phyloP scores from a whole-genome alignment of 768 basidiomycete genomes.

The Agaricus sinodeliciosus region DNA sequence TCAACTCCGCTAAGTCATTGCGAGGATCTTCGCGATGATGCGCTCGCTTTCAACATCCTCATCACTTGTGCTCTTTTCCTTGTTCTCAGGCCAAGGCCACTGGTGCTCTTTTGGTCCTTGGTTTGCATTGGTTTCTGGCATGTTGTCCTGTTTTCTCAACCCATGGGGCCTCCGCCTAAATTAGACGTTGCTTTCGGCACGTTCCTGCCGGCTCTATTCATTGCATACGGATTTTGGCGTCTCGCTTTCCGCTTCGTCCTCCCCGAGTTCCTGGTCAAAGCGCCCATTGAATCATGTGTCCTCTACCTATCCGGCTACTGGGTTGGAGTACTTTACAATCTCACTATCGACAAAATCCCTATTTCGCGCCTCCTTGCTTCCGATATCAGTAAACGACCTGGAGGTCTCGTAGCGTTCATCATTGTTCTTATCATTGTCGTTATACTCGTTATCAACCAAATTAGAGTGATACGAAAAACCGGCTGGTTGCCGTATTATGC shows the following conservation, averaged over 20 bases:
- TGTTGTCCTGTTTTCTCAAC: constrained; percentile 72
- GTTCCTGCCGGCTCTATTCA: constrained; percentile 75
- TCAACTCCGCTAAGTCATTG: constrained; percentile 52
- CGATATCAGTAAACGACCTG: constrained; percentile 59
- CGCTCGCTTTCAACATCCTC: constrained; percentile 68
- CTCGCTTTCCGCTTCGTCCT: constrained; percentile 68
- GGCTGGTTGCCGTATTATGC: constrained; percentile 78
- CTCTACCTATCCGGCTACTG: constrained; percentile 77
- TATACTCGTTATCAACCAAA: constrained; percentile 62
- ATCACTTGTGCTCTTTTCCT: constrained; percentile 64
- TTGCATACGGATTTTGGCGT: constrained; percentile 76
- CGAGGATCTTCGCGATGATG: constrained; percentile 60
- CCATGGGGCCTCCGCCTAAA: constrained; percentile 56
- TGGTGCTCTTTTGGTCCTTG: constrained; percentile 70
- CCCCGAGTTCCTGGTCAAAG: constrained; percentile 51
- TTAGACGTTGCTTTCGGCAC: constrained; percentile 67
- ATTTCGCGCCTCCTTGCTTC: constrained; percentile 68
- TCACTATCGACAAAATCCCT: constrained; percentile 66
- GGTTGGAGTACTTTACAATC: constrained; percentile 70
- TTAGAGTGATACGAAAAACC: constrained; percentile 77
- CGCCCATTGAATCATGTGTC: constrained; percentile 66
- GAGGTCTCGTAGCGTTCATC: constrained; percentile 62
- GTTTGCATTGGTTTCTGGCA: constrained; percentile 87
- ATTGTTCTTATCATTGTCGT: constrained; percentile 60
- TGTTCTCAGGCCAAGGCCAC: constrained; percentile 61